Percentiles rank a stretch among this genome's conserved stretches.
phyloP scores from a whole-genome alignment of 2,329 filamentous ascomycete genomes.

The Aspergillus brunneoviolaceus region DNA sequence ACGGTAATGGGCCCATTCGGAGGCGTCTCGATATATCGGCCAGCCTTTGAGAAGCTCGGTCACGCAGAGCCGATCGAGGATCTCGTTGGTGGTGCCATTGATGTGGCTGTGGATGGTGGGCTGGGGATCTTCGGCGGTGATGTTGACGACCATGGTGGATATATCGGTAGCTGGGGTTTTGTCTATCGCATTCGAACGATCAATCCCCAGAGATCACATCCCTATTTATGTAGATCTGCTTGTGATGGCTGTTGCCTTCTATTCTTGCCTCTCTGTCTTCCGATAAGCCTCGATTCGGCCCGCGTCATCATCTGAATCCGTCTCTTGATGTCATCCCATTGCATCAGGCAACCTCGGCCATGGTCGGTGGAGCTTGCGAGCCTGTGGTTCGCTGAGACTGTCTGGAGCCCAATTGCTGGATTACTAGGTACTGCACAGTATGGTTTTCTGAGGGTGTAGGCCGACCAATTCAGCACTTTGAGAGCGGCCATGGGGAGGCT shows the following conservation, averaged over 20 bases:
- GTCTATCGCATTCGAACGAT: no score
- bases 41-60: slow-evolving; percentile 7
- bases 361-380: slow-evolving; percentile 2
- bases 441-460: no score
- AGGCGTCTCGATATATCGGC: slow-evolving; percentile 7
- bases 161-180: not conserved
- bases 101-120: slow-evolving; percentile 7
- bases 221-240: not conserved
- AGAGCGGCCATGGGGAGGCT: no score
- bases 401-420: not conserved
- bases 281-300: not conserved
- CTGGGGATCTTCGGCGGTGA: slow-evolving; percentile 7
- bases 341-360: slow-evolving; percentile 3
- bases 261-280: not conserved
- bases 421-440: not conserved
- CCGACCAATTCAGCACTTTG: no score
- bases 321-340: slow-evolving; percentile 5
- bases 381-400: not conserved
- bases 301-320: not conserved
- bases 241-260: not conserved
- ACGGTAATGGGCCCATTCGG: slow-evolving; percentile 6
- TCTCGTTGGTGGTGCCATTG: slow-evolving; percentile 5
- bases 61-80: slow-evolving; percentile 5
- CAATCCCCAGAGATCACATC: not conserved
- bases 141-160: slow-evolving; percentile 5